These are phyloP conservation scores for Adansonia madagascariensis DNA, from an alignment of 441 rosid species.

Conservation along the genomic window DNA sequence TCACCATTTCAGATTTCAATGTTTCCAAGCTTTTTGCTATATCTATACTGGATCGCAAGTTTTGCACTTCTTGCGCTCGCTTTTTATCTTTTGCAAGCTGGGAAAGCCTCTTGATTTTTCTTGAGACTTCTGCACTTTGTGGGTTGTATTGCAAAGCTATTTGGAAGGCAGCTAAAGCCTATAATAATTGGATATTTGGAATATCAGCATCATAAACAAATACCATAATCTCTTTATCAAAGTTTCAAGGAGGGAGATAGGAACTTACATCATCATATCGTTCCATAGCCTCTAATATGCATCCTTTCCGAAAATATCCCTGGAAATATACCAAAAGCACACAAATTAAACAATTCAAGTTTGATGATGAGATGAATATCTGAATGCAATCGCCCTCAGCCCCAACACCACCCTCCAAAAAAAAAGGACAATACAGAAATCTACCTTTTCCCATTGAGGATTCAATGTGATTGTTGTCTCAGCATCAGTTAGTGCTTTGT, in stretches of 20 bases:
- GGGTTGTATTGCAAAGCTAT: conserved; percentile 72
- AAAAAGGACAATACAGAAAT: neutral
- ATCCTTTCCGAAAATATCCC: conserved; percentile 97
- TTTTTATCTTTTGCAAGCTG: conserved; percentile 79
- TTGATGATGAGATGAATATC: neutral
- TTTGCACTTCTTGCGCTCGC: conserved; percentile 83
- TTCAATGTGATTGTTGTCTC: conserved; percentile 81
- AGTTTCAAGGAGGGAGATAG: conserved; percentile 18
- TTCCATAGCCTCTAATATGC: conserved; percentile 94
- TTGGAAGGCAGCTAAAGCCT: conserved; percentile 87
- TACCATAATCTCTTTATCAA: conserved; percentile 12
- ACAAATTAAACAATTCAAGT: neutral
- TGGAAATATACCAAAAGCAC: conserved; percentile 39
- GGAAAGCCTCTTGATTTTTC: conserved; percentile 79
- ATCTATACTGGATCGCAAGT: conserved; percentile 72
- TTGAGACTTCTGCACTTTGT: conserved; percentile 82
- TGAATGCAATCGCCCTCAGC: neutral
- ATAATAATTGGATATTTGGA: conserved; percentile 22
- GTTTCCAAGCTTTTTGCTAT: conserved; percentile 73
- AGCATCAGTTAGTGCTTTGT: conserved; percentile 89
- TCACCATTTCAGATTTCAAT: conserved; percentile 79
- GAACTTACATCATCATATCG: conserved; percentile 75
- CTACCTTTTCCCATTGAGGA: conserved; percentile 95
- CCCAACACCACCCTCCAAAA: neutral
- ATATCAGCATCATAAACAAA: conserved; percentile 25